Evolutionary conservation across 1,139 yeast species (phyloP).

Genomic region (Entelexis paramagnoliae): DNA sequence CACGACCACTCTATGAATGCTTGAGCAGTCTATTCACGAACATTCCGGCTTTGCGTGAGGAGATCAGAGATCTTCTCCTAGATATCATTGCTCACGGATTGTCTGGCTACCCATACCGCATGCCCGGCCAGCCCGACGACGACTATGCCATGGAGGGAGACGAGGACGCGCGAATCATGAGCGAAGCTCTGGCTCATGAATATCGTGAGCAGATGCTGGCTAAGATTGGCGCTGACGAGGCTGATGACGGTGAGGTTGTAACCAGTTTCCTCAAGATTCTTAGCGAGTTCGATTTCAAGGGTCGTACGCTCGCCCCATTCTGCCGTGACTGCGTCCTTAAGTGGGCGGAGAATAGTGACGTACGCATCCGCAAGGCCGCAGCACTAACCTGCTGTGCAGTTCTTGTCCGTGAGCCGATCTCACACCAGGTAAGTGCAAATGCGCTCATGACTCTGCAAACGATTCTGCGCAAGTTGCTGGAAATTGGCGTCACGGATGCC

Average conservation of each 20-base stretch:
- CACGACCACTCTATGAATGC: constrained; percentile 69
- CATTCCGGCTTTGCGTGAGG: constrained; percentile 69
- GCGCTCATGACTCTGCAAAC: constrained; percentile 78
- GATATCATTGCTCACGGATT: constrained; percentile 37
- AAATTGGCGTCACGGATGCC: constrained; percentile 87
- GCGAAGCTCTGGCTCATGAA: constrained; percentile 54
- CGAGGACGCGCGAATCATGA: constrained; percentile 33
- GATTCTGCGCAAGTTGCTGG: constrained; percentile 66
- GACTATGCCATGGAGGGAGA: constrained; percentile 2
- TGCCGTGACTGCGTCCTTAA: constrained; percentile 72
- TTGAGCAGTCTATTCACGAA: constrained; percentile 55
- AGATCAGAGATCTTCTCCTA: constrained; percentile 60
- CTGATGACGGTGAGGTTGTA: constrained; percentile 44
- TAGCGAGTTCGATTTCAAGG: constrained; percentile 62
- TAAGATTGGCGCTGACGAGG: constrained; percentile 44
- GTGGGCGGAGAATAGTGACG: constrained; percentile 69
- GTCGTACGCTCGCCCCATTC: constrained; percentile 71
- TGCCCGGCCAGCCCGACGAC: constrained; percentile 70
- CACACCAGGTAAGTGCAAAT: constrained; percentile 73
- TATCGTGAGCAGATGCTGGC: constrained; percentile 65
- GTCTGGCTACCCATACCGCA: constrained; percentile 66
- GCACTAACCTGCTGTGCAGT: constrained; percentile 74
- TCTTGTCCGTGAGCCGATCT: constrained; percentile 72
- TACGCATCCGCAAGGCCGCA: constrained; percentile 74
- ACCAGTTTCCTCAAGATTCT: constrained; percentile 65